Percentiles rank a stretch among this genome's conserved stretches.
These are phyloP conservation scores for Colletotrichum sp. DNA, from an alignment of 2,329 filamentous ascomycete genomes.

Conservation along the genomic window DNA sequence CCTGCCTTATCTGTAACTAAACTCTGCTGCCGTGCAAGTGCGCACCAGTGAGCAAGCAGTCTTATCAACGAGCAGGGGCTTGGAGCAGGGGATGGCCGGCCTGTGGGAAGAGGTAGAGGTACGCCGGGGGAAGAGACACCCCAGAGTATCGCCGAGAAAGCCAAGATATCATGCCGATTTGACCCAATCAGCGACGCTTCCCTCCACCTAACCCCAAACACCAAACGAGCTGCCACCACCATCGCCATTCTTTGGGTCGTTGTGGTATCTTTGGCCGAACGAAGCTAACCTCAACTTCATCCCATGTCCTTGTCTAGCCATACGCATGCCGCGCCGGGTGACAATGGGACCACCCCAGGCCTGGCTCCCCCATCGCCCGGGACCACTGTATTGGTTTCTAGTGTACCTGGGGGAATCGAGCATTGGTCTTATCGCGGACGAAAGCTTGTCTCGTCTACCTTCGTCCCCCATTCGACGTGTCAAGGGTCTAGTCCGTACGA, in stretches of 20 bases:
- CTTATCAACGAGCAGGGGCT: conserved; percentile 1
- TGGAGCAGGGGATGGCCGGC: neutral
- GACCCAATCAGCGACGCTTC: neutral
- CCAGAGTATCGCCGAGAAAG: conserved; percentile 7
- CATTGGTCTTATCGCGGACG: neutral
- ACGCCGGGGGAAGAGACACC: neutral
- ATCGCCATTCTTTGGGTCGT: neutral
- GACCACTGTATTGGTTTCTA: neutral
- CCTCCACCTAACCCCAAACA: neutral
- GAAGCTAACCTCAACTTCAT: neutral
- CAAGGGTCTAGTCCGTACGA: neutral
- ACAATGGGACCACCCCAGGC: neutral
- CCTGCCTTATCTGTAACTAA: neutral
- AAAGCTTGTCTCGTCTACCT: conserved; percentile 8
- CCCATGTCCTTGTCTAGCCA: neutral
- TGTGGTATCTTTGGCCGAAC: neutral
- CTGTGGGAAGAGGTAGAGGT: neutral
- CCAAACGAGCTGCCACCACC: neutral
- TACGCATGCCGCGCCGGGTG: conserved; percentile 1
- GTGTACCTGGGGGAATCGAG: neutral
- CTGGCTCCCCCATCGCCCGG: neutral
- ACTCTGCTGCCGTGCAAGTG: neutral
- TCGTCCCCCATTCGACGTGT: neutral
- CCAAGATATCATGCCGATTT: conserved; percentile 6
- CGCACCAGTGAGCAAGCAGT: neutral